These are phyloP conservation scores for Tuber magnatum DNA, from an alignment of 495 filamentous ascomycete genomes.

Conservation along the genomic window DNA sequence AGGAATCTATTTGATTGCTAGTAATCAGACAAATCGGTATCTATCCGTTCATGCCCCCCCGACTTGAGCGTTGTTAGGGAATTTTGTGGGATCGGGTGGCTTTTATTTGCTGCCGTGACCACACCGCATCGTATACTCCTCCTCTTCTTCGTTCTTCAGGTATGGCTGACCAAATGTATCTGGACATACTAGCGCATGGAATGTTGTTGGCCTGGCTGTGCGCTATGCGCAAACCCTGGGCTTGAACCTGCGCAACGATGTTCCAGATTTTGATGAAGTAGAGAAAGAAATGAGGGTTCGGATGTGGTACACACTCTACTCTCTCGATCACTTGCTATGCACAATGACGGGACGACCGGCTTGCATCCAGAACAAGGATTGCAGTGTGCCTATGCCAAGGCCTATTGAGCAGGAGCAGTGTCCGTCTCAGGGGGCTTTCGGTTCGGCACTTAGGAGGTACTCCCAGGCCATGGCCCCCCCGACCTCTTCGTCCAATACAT, in stretches of 20 bases:
- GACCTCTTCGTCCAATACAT: constrained; percentile 8
- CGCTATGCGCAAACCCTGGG: constrained; percentile 55
- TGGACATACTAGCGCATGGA: constrained; percentile 51
- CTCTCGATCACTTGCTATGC: constrained; percentile 53
- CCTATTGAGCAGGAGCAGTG: constrained; percentile 51
- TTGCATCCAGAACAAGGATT: constrained; percentile 51
- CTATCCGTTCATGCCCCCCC: neutral
- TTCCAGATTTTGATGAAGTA: constrained; percentile 45
- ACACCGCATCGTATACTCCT: neutral
- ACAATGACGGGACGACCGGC: constrained; percentile 57
- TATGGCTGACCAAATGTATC: constrained; percentile 27
- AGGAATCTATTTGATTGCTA: constrained; percentile 54
- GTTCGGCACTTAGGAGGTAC: constrained; percentile 28
- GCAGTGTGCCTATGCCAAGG: constrained; percentile 51
- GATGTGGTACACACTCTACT: constrained; percentile 57
- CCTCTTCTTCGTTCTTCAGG: neutral
- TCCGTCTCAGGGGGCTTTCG: constrained; percentile 27
- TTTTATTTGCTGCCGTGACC: neutral
- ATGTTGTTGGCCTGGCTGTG: constrained; percentile 52
- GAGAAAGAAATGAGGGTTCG: constrained; percentile 54
- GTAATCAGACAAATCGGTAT: constrained; percentile 57
- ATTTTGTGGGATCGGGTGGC: neutral
- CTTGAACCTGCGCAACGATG: constrained; percentile 54
- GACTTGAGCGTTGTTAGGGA: neutral
- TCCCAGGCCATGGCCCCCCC: constrained; percentile 19